phyloP scores from a whole-genome alignment of 352 stramenopile genomes.

The Discostella stelligera region DNA sequence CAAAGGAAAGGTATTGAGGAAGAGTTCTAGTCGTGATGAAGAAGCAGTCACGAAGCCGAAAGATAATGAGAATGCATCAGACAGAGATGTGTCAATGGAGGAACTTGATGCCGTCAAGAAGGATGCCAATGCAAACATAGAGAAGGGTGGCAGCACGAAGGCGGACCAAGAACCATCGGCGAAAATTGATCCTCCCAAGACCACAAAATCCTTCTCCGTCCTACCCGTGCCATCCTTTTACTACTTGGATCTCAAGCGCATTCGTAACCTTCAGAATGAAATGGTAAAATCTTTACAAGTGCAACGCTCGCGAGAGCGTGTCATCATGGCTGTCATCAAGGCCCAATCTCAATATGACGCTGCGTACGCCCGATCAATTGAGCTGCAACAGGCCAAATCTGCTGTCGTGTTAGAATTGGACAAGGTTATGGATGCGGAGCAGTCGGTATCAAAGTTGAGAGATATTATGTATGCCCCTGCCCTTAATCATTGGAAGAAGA shows the following conservation, averaged over 20 bases:
- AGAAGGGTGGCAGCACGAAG: constrained; percentile 1
- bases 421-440: background rate
- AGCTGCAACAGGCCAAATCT: constrained; percentile 33
- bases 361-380: constrained; percentile 58
- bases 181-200: constrained; percentile 16
- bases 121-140: background rate
- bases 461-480: constrained; percentile 4
- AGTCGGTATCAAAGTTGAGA: background rate
- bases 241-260: constrained; percentile 64
- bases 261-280: constrained; percentile 48
- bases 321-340: constrained; percentile 9
- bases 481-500: constrained; percentile 30
- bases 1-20: constrained; percentile 19
- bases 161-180: background rate
- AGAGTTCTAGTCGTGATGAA: constrained; percentile 9
- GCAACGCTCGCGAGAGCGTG: constrained; percentile 4
- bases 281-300: constrained; percentile 26
- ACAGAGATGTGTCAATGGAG: too few species aligned
- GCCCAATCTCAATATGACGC: constrained; percentile 45
- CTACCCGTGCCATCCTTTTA: constrained; percentile 67
- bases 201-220: constrained; percentile 47
- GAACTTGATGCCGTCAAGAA: background rate
- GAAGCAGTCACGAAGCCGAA: background rate
- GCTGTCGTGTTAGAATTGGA: constrained; percentile 1
- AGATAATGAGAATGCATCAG: background rate